A percentile compares a stretch with the other conserved stretches of the same genome.
phyloP scores from a whole-genome alignment of 108 stramenopile species.

The Skeletonema costatum region DNA sequence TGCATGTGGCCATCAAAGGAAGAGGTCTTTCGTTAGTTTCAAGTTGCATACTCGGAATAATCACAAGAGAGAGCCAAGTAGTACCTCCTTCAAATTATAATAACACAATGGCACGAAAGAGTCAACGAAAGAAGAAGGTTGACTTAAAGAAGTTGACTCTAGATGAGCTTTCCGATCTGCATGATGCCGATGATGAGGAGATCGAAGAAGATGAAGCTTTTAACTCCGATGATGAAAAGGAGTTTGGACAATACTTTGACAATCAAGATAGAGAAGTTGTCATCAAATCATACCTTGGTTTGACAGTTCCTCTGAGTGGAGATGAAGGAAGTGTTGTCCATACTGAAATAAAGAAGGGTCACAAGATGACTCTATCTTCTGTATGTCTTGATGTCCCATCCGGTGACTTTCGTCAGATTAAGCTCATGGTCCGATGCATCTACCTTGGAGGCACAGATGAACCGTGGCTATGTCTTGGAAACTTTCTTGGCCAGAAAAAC shows the following conservation, averaged over 20 bases:
- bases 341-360: constrained; percentile 17
- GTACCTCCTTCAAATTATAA: no score
- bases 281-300: no score
- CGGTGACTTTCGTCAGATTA: neutral
- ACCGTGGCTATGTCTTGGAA: constrained; percentile 20
- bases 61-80: no score
- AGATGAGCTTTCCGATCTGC: constrained; percentile 5
- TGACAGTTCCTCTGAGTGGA: no score
- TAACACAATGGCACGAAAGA: neutral
- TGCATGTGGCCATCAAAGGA: no score
- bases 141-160: neutral
- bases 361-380: constrained; percentile 13
- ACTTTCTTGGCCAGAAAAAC: constrained; percentile 4
- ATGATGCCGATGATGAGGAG: constrained; percentile 78
- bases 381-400: constrained; percentile 20
- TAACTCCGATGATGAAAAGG: constrained; percentile 85
- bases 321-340: no score
- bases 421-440: constrained; percentile 19
- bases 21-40: no score
- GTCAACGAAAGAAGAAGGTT: neutral
- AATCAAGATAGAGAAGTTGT: neutral
- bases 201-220: constrained; percentile 87
- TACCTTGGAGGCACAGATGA: constrained; percentile 1
- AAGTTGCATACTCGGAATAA: no score
- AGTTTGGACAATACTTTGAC: constrained; percentile 75